A percentile compares a stretch with the other conserved stretches of the same genome.
phyloP scores from a whole-genome alignment of 805 yeast species.

The Schwanniomyces yamadae region DNA sequence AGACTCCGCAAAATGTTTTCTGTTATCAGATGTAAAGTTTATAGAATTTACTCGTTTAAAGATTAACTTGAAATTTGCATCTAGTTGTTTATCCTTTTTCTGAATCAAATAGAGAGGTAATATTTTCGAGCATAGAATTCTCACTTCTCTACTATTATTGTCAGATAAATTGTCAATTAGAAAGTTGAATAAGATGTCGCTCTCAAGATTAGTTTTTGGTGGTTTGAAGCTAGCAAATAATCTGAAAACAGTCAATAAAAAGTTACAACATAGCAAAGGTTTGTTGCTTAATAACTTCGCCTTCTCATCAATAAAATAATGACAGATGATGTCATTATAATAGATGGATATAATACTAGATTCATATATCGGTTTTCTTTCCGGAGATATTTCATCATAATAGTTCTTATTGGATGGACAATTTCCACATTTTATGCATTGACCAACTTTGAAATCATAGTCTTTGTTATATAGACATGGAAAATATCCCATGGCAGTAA shows the following conservation, averaged over 20 bases:
- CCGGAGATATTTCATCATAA: conserved; percentile 21
- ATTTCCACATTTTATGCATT: conserved; percentile 41
- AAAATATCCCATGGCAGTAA: conserved; percentile 41
- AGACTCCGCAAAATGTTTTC: conserved; percentile 53
- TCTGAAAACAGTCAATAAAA: conserved; percentile 47
- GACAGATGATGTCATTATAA: conserved; percentile 24
- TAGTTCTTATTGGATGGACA: conserved; percentile 20
- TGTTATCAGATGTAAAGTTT: conserved; percentile 27
- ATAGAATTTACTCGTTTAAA: conserved; percentile 43
- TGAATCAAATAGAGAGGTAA: conserved; percentile 52
- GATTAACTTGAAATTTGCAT: conserved; percentile 44
- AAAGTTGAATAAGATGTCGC: conserved; percentile 36
- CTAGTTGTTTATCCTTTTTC: conserved; percentile 35
- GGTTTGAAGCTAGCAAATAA: conserved; percentile 55
- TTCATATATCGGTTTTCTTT: conserved; percentile 22
- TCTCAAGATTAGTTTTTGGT: conserved; percentile 25
- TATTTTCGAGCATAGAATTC: conserved; percentile 52
- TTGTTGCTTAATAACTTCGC: conserved; percentile 11
- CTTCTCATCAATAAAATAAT: conserved; percentile 13
- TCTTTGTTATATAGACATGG: conserved; percentile 43
- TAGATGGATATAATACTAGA: conserved; percentile 19
- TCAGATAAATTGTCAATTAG: conserved; percentile 38
- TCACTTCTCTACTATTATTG: conserved; percentile 50
- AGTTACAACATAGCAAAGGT: conserved; percentile 37
- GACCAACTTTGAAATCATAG: conserved; percentile 25